Conservation (phyloP, 805 yeast genomes). For the Teunomyces tritomae region DNA sequence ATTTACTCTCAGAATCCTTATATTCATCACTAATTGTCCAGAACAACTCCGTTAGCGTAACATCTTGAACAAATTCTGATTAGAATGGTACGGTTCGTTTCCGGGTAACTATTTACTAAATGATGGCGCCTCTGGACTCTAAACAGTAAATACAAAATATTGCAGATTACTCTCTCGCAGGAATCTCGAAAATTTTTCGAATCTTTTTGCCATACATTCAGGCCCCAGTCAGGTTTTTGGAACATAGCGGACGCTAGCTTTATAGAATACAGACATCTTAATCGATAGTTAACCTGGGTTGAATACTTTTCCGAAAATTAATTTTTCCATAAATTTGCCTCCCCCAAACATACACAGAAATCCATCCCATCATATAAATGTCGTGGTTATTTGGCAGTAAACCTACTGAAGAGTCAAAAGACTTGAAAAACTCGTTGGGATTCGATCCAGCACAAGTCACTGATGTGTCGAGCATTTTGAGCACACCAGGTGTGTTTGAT, state of each 20-base stretch:
- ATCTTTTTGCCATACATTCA: constrained; percentile 2
- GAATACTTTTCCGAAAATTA: not conserved
- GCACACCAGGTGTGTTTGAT: constrained; percentile 62
- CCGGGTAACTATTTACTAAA: not conserved
- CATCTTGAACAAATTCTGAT: not conserved
- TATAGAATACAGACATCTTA: not conserved
- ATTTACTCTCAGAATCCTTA: no score
- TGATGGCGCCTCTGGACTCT: not conserved
- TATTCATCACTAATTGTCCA: no score
- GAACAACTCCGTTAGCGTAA: not conserved
- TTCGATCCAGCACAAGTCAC: constrained; percentile 65
- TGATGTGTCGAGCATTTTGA: constrained; percentile 61
- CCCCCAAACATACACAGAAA: not conserved
- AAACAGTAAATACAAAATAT: not conserved
- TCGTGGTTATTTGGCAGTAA: constrained; percentile 52
- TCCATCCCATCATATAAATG: constrained; percentile 21
- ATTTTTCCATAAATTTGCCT: not conserved
- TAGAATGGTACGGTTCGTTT: not conserved
- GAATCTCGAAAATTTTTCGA: constrained; percentile 4
- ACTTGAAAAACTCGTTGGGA: constrained; percentile 42
- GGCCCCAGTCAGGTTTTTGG: not conserved
- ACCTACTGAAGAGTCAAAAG: constrained; percentile 20
- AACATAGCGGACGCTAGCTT: not conserved
- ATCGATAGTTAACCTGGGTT: not conserved
- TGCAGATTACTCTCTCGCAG: constrained; percentile 3